Evolutionary conservation across 2,329 filamentous ascomycete species (phyloP), one percentile per base, ranked within the genome.

Genomic region (Zasmidium cellare): DNA sequence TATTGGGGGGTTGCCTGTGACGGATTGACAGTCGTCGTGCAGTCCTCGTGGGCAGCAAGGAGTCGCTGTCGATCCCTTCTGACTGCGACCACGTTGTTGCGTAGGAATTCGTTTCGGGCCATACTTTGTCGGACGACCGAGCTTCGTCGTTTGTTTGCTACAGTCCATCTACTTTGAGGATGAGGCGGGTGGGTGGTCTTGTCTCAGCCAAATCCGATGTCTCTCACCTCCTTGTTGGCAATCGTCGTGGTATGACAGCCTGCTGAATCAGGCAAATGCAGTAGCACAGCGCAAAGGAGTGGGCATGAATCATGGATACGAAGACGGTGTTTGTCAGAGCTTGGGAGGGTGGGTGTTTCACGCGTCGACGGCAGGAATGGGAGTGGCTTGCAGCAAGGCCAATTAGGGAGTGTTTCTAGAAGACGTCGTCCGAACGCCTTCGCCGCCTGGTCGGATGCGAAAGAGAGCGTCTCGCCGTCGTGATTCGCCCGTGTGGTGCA

Each of bases 331-430:
- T 46, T 46, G 18, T 46, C 45, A 46, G 18, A 18, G 12, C 18
- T 19, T 45, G 41, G 41, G 16, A 7, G 16, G 11, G 16, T 18
- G 45, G 16, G 3, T 25, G 46, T 18, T 24, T 49, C 46, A 24
- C 46, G 22, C 46, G 11, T 28, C 20, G 46, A 12, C 23, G 46
- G 22, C 7, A 49, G 46, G 46, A 49, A 25, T 18, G 25, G 46
- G 22, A 49, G 46, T 49, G 46, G 46, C 46, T 49, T 49, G 46
- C 46, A 49, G 46, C 3, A 16, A 24, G 9, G 46, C 46, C 46
- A 49, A 49, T 49, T 16, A 28, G 20, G 19, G 46, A 20, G n/a
- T n/a, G 20, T 9, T 49, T 47, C 35, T 41, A 18, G 35, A 41
- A 41, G 16, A 41, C 12, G n/a, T 41, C 12, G 35, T 9, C 6